phyloP scores from a whole-genome alignment of 768 basidiomycete genomes.

The Lentinula raphanica region DNA sequence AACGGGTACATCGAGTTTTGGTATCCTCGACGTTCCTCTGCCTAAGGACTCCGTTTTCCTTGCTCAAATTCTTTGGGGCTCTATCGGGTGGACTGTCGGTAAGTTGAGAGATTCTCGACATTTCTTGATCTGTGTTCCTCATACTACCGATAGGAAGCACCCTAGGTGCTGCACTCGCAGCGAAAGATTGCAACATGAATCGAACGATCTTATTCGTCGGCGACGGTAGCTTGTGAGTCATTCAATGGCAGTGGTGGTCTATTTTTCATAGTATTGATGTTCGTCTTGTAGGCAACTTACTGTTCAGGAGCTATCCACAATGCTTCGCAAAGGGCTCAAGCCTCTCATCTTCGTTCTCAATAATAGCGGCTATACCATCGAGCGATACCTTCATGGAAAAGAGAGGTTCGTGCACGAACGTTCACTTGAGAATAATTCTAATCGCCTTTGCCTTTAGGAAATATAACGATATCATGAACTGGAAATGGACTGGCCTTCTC shows the following conservation, averaged over 20 bases:
- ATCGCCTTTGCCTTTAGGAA: conserved; percentile 33
- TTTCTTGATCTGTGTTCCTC: neutral
- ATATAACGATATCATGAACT: conserved; percentile 84
- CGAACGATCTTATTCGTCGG: conserved; percentile 83
- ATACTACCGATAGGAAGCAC: conserved; percentile 39
- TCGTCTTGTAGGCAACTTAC: conserved; percentile 55
- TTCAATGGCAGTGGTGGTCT: neutral
- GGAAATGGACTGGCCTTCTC: conserved; percentile 70
- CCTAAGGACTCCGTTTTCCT: conserved; percentile 65
- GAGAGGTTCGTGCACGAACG: conserved; percentile 32
- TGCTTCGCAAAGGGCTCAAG: conserved; percentile 65
- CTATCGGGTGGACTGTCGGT: conserved; percentile 88
- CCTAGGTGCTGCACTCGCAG: conserved; percentile 79
- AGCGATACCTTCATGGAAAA: conserved; percentile 69
- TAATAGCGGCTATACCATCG: conserved; percentile 84
- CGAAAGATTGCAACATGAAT: conserved; percentile 51
- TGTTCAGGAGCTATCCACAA: conserved; percentile 80
- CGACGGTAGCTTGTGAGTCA: conserved; percentile 69
- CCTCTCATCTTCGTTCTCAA: conserved; percentile 85
- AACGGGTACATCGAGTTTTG: conserved; percentile 79
- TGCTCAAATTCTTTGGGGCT: conserved; percentile 84
- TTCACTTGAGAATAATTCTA: neutral
- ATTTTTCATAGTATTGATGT: neutral
- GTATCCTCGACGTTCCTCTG: conserved; percentile 74
- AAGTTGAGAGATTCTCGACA: conserved; percentile 20